phyloP scores from a whole-genome alignment of 2,329 filamentous ascomycete species.

The Torrubiella hemipterigena region DNA sequence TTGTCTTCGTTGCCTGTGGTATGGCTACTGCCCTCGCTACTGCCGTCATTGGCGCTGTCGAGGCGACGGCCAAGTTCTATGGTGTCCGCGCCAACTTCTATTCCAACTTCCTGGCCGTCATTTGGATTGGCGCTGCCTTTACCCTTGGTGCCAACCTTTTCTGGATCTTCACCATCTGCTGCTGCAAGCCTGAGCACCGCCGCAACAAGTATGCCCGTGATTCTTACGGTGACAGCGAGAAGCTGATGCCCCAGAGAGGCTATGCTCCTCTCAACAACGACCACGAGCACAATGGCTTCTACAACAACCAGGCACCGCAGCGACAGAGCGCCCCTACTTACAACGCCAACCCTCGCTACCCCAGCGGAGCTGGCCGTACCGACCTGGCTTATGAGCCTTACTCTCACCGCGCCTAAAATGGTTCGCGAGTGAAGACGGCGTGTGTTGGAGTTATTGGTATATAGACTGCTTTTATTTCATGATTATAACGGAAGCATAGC shows the following conservation, averaged over 20 bases:
- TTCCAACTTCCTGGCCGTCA: constrained; percentile 53
- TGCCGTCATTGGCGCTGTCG: constrained; percentile 56
- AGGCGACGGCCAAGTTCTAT: constrained; percentile 54
- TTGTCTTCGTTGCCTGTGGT: constrained; percentile 50
- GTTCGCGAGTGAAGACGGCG: no score
- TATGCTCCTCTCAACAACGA: constrained; percentile 24
- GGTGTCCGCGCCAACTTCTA: constrained; percentile 58
- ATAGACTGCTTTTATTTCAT: no score
- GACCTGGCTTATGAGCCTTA: constrained; percentile 54
- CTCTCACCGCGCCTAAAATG: constrained; percentile 41
- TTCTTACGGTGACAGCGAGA: constrained; percentile 32
- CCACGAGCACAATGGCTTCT: constrained; percentile 25
- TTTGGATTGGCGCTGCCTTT: constrained; percentile 74
- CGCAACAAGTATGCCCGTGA: constrained; percentile 20
- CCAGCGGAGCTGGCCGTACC: constrained; percentile 29
- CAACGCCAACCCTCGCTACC: constrained; percentile 19
- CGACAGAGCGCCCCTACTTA: constrained; percentile 14
- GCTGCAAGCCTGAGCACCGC: constrained; percentile 51
- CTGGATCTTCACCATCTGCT: constrained; percentile 89
- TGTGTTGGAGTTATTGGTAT: no score
- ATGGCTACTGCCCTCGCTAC: constrained; percentile 65
- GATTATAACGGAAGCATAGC: neutral
- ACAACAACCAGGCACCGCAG: constrained; percentile 20
- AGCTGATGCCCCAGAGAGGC: constrained; percentile 28
- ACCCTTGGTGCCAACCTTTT: constrained; percentile 67